These are phyloP conservation scores for Diplotaxis tenuifolia DNA, from an alignment of 345 rosid genomes.

Conservation along the genomic window DNA sequence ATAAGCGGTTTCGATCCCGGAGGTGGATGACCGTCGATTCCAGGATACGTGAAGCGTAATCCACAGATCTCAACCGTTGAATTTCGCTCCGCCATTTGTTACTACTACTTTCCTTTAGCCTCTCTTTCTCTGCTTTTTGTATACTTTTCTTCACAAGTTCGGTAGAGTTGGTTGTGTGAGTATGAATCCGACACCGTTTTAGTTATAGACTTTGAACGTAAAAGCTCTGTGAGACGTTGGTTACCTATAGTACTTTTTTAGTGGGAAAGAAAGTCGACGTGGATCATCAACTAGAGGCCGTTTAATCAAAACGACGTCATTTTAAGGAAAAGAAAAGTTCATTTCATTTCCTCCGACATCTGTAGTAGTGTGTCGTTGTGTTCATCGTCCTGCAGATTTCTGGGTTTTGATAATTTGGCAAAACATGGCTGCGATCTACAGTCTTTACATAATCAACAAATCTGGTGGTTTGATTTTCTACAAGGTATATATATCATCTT, in stretches of 20 bases:
- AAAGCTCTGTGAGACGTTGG: slow-evolving; percentile 20
- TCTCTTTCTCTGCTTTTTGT: background rate
- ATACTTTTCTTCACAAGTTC: slow-evolving; percentile 14
- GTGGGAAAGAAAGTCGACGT: too few species aligned
- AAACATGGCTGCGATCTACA: slow-evolving; percentile 72
- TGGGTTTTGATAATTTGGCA: slow-evolving; percentile 18
- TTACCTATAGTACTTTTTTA: background rate
- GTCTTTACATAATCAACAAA: slow-evolving; percentile 83
- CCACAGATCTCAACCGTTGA: slow-evolving; percentile 45
- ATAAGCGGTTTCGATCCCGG: slow-evolving; percentile 76
- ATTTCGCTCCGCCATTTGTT: too few species aligned
- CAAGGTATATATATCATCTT: slow-evolving; percentile 48
- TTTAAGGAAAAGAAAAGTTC: background rate
- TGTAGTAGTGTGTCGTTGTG: background rate
- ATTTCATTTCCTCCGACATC: background rate
- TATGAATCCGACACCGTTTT: slow-evolving; percentile 21
- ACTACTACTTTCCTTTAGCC: too few species aligned
- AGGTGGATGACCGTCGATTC: slow-evolving; percentile 95
- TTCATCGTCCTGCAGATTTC: slow-evolving; percentile 20
- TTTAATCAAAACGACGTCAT: background rate
- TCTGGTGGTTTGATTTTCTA: slow-evolving; percentile 84
- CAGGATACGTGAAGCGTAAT: slow-evolving; percentile 85
- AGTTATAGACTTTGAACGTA: background rate
- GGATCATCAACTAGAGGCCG: slow-evolving; percentile 12
- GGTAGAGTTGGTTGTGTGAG: slow-evolving; percentile 16